These are phyloP conservation scores for Calonectria montana DNA, from an alignment of 2,329 filamentous ascomycete genomes.

Conservation along the genomic window DNA sequence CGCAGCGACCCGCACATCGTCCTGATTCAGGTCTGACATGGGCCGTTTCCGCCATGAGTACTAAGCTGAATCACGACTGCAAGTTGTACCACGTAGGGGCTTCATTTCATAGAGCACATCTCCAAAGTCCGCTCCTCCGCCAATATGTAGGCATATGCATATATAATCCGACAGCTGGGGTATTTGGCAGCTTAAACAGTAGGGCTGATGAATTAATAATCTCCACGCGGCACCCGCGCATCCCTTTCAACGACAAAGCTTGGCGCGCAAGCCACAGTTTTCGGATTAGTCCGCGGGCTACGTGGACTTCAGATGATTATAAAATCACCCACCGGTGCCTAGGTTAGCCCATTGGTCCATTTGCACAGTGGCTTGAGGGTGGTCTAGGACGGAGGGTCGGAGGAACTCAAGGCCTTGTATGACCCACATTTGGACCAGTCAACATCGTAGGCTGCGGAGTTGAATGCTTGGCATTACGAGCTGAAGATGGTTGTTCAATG, in stretches of 20 bases:
- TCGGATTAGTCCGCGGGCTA: conserved; percentile 20
- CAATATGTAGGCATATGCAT: not conserved
- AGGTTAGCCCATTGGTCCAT: conserved; percentile 18
- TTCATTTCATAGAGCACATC: not conserved
- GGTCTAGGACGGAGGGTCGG: conserved; percentile 23
- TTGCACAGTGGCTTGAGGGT: not conserved
- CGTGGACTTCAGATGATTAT: conserved; percentile 29
- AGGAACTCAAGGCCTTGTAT: conserved; percentile 21
- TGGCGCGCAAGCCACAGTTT: conserved; percentile 33
- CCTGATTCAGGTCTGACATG: no score
- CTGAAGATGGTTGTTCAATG: not conserved
- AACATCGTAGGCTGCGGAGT: conserved; percentile 23
- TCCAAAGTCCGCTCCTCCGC: conserved; percentile 40
- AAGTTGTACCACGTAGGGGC: no score
- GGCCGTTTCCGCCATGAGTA: no score
- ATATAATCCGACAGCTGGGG: not conserved
- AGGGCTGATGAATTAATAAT: conserved; percentile 40
- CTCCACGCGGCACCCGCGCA: conserved; percentile 9
- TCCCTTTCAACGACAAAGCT: conserved; percentile 6
- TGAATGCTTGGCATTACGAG: conserved; percentile 6
- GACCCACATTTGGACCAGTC: conserved; percentile 23
- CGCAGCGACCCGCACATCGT: no score
- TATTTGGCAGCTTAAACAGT: not conserved
- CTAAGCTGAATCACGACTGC: not conserved
- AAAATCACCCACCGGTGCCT: conserved; percentile 14